Evolutionary conservation across 345 rosid species (phyloP).

Genomic region (Linum trigynum): DNA sequence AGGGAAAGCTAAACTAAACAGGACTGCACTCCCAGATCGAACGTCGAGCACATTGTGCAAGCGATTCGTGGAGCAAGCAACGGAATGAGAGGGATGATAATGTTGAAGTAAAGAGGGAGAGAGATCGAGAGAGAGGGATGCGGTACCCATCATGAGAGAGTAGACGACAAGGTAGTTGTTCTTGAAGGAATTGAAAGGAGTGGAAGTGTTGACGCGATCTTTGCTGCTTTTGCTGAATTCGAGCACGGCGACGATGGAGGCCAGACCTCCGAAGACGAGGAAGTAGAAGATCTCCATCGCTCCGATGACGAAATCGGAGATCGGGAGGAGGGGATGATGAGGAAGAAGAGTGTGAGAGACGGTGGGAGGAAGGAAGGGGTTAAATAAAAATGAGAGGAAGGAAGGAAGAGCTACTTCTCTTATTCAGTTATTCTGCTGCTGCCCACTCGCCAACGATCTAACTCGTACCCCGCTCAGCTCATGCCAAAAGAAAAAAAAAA

Average conservation of each 20-base stretch:
- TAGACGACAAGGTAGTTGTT: constrained; percentile 62
- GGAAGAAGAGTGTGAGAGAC: background rate
- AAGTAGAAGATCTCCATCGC: constrained; percentile 58
- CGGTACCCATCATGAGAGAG: constrained; percentile 74
- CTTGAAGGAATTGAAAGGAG: constrained; percentile 62
- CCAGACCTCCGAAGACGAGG: constrained; percentile 44
- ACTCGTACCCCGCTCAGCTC: background rate
- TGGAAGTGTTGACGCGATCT: constrained; percentile 48
- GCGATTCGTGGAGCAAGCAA: background rate
- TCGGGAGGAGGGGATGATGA: background rate
- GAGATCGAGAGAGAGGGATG: background rate
- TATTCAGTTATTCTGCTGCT: background rate
- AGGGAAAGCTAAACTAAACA: background rate
- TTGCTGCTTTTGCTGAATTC: constrained; percentile 59
- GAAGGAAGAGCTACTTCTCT: background rate
- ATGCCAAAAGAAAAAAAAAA: background rate
- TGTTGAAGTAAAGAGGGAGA: constrained; percentile 7
- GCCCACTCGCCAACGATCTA: background rate
- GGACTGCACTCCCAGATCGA: constrained; percentile 1
- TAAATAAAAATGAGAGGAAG: background rate
- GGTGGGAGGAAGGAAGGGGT: background rate
- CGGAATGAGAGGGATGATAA: constrained; percentile 1
- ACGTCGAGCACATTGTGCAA: background rate
- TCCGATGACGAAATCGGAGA: background rate
- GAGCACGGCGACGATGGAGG: constrained; percentile 39